These are phyloP conservation scores for Kluyveromyces marxianus DNA, from an alignment of 1,139 yeast genomes.

Conservation along the genomic window DNA sequence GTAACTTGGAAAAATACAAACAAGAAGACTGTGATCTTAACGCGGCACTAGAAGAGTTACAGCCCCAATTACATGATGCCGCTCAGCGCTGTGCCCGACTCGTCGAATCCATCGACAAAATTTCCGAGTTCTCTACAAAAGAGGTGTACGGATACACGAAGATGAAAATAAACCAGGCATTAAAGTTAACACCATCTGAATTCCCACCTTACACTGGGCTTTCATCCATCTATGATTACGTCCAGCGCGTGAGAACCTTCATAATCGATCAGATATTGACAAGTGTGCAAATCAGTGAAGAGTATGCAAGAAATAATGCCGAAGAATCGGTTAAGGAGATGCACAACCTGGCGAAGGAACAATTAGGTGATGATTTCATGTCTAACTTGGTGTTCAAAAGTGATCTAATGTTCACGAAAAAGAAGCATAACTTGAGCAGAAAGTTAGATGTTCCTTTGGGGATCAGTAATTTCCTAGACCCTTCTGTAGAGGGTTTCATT, in stretches of 20 bases:
- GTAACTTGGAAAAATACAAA: conserved; percentile 51
- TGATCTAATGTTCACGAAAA: conserved; percentile 76
- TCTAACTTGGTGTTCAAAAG: conserved; percentile 64
- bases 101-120: conserved; percentile 50
- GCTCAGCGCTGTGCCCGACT: conserved; percentile 46
- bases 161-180: conserved; percentile 43
- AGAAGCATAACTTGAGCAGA: conserved; percentile 55
- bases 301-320: conserved; percentile 56
- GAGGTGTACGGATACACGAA: conserved; percentile 57
- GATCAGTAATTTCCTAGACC: conserved; percentile 69
- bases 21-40: conserved; percentile 41
- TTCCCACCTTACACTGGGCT: conserved; percentile 56
- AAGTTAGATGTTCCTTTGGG: conserved; percentile 54
- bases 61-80: conserved; percentile 57
- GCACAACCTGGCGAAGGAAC: conserved; percentile 51
- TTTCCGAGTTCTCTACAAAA: conserved; percentile 55
- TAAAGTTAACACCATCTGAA: conserved; percentile 54
- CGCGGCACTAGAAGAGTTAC: conserved; percentile 45
- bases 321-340: conserved; percentile 53
- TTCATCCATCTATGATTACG: conserved; percentile 61
- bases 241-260: conserved; percentile 57
- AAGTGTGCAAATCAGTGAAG: conserved; percentile 61
- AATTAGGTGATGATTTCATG: conserved; percentile 52
- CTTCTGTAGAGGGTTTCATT: conserved; percentile 51
- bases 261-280: conserved; percentile 59